A percentile compares a stretch with the other conserved stretches of the same genome.
These are phyloP conservation scores for Eutypa lata DNA, from an alignment of 2,329 filamentous ascomycete species.

Conservation along the genomic window DNA sequence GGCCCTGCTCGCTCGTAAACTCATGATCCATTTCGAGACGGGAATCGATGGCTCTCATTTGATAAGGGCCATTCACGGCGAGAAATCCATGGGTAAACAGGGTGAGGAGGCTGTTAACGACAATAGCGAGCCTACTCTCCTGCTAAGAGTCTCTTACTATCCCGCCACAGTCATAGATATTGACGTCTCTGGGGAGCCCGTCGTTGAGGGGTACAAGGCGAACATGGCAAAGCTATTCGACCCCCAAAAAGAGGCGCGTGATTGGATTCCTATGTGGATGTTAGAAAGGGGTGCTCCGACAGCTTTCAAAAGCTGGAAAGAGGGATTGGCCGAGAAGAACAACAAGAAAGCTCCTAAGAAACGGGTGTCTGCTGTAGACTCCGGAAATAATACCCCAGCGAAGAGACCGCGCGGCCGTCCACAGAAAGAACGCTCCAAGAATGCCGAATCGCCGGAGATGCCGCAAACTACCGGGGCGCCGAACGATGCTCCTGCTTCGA, in stretches of 20 bases:
- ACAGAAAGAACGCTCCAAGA: neutral
- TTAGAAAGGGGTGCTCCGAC: neutral
- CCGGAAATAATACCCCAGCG: neutral
- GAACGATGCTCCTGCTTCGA: neutral
- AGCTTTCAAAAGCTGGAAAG: neutral
- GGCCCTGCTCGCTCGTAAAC: neutral
- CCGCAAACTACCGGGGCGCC: neutral
- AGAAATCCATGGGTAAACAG: neutral
- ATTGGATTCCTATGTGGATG: neutral
- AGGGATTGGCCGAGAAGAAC: neutral
- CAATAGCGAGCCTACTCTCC: neutral
- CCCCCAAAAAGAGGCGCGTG: neutral
- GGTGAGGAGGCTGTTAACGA: neutral
- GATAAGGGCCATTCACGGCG: neutral
- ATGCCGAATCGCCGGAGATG: neutral
- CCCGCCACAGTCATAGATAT: neutral
- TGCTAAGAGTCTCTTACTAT: neutral
- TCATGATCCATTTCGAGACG: neutral
- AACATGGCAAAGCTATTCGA: neutral
- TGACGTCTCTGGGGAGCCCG: neutral
- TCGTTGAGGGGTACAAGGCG: neutral
- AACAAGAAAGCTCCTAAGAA: neutral
- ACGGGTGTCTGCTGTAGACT: neutral
- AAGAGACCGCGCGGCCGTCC: neutral
- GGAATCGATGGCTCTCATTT: neutral